Conservation (phyloP, 2,329 filamentous ascomycete genomes). For the Colletotrichum sp. region DNA sequence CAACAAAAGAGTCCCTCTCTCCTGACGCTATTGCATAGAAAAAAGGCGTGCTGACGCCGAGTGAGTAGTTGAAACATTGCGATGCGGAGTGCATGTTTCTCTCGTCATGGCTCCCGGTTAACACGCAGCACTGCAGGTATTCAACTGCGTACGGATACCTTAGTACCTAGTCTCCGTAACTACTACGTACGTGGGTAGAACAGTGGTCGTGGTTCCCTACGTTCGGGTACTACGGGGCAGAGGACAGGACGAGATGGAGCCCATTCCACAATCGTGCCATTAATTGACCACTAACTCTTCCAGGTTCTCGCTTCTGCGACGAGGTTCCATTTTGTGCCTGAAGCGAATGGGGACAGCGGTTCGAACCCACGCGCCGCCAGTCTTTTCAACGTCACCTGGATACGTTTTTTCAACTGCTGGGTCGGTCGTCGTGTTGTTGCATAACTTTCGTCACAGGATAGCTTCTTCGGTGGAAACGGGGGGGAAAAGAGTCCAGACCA, state of each 20-base stretch:
- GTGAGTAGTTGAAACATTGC: not conserved
- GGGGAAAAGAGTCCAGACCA: not conserved
- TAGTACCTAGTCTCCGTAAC: not conserved
- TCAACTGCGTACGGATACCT: not conserved
- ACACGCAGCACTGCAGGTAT: not conserved
- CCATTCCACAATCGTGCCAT: constrained; percentile 7
- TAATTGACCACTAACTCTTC: not conserved
- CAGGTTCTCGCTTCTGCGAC: not conserved
- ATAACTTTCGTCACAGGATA: not conserved
- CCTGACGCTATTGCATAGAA: not conserved
- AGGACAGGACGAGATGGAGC: not conserved
- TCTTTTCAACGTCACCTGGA: not conserved
- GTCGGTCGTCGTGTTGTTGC: not conserved
- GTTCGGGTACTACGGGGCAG: not conserved
- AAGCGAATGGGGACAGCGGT: not conserved
- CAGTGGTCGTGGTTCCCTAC: not conserved
- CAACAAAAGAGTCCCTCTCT: not conserved
- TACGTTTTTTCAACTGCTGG: not conserved
- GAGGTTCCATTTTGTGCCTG: not conserved
- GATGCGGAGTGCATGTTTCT: constrained; percentile 1
- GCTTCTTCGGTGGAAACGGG: not conserved
- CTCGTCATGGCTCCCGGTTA: not conserved
- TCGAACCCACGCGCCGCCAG: not conserved
- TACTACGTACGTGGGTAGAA: not conserved
- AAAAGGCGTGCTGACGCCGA: not conserved